Evolutionary conservation across 140 eudicot species (phyloP).

Genomic region (Anethum foeniculum): DNA sequence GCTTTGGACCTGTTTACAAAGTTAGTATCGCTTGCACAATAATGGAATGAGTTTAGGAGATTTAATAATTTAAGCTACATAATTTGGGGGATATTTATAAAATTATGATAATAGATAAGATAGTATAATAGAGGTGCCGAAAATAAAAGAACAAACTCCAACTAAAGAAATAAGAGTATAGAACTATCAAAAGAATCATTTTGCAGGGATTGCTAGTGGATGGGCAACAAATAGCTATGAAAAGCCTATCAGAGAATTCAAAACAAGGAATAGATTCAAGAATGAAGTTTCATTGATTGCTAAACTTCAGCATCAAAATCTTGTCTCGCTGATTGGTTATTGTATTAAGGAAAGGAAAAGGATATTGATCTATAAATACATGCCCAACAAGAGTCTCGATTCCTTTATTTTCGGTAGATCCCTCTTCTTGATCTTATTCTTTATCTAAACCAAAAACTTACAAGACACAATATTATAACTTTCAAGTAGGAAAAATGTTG

Average conservation of each 20-base stretch:
- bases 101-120: too few species aligned
- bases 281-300: constrained; percentile 46
- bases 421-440: neutral
- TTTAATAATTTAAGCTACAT: neutral
- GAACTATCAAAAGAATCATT: neutral
- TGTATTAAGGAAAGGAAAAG: neutral
- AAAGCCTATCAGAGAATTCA: constrained; percentile 11
- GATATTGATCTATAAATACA: constrained; percentile 2
- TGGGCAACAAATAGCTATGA: neutral
- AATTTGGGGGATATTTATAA: too few species aligned
- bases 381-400: constrained; percentile 3
- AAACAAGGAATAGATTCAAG: constrained; percentile 42
- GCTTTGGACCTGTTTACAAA: constrained; percentile 33
- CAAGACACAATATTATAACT: too few species aligned
- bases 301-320: constrained; percentile 46
- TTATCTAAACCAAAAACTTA: neutral
- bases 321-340: constrained; percentile 21
- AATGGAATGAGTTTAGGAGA: neutral
- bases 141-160: neutral
- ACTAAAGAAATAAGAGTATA: neutral
- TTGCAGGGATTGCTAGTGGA: constrained; percentile 7
- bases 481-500: too few species aligned
- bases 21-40: neutral
- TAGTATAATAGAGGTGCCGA: too few species aligned
- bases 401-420: neutral